A percentile compares a stretch with the other conserved stretches of the same genome.
These are phyloP conservation scores for Diaporthe citrichinensis DNA, from an alignment of 2,329 filamentous ascomycete species.

Conservation along the genomic window DNA sequence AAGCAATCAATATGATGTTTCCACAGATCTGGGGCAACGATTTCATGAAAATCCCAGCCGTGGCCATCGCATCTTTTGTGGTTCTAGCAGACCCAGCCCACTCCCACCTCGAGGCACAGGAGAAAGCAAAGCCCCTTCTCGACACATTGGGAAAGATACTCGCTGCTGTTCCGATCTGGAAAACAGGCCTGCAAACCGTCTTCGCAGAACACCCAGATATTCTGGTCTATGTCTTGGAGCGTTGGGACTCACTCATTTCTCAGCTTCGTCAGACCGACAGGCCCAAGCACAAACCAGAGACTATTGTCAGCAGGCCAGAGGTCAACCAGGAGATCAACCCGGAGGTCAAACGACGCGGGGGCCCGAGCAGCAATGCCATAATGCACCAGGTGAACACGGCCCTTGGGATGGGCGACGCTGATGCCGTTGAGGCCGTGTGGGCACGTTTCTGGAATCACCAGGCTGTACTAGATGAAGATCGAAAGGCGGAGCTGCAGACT, in stretches of 20 bases:
- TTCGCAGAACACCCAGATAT: constrained; percentile 44
- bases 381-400: constrained; percentile 48
- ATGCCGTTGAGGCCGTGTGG: constrained; percentile 48
- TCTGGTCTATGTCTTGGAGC: constrained; percentile 43
- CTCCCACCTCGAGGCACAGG: constrained; percentile 39
- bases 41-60: constrained; percentile 49
- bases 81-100: constrained; percentile 53
- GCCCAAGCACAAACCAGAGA: not conserved
- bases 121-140: constrained; percentile 47
- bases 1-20: constrained; percentile 53
- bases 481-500: constrained; percentile 39
- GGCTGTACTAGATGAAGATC: constrained; percentile 42
- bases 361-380: constrained; percentile 28
- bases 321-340: not conserved
- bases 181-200: constrained; percentile 42
- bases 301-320: not conserved
- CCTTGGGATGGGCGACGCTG: constrained; percentile 46
- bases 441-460: constrained; percentile 48
- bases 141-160: constrained; percentile 45
- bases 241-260: constrained; percentile 38
- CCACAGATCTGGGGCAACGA: constrained; percentile 49
- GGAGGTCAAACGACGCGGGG: not conserved
- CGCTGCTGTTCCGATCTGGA: constrained; percentile 32
- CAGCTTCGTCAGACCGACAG: constrained; percentile 35
- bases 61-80: constrained; percentile 56